Percentiles rank a stretch among this genome's conserved stretches.
Conservation (phyloP, 139 green algal species). For the Micractinium conductrix region DNA sequence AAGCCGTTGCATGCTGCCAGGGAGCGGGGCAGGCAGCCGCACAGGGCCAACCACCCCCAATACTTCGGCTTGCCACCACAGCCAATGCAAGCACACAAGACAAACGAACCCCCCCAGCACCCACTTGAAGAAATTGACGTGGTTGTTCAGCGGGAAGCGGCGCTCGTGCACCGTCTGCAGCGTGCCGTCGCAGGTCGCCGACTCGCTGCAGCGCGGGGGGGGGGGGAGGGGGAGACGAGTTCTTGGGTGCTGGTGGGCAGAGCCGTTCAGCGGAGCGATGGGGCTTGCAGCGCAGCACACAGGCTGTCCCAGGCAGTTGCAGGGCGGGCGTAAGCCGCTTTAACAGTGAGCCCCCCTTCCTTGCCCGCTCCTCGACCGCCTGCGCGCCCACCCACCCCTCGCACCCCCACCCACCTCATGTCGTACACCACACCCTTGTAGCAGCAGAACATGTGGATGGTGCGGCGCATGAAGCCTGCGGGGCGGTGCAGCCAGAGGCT, state of each 20-base stretch:
- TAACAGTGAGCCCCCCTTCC: no score
- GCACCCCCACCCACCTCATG: neutral
- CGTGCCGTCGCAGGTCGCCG: neutral
- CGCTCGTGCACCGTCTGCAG: conserved; percentile 5
- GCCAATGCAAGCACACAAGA: no score
- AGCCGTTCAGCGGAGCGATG: no score
- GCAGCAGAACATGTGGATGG: conserved; percentile 23
- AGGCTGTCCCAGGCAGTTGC: neutral
- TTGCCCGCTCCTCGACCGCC: neutral
- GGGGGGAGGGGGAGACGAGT: neutral
- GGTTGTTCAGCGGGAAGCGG: conserved; percentile 20
- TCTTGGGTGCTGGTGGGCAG: no score
- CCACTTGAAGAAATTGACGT: conserved; percentile 31
- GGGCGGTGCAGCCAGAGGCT: no score
- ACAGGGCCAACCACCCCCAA: no score
- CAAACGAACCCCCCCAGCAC: no score
- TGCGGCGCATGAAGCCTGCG: conserved; percentile 25
- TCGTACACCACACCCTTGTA: conserved; percentile 31
- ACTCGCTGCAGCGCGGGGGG: conserved; percentile 10
- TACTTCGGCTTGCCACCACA: no score
- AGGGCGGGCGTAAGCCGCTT: no score
- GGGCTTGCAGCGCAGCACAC: no score
- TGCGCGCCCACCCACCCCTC: neutral
- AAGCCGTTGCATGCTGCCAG: no score
- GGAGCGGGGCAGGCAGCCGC: no score